Evolutionary conservation across 257 asterid species (phyloP).

Genomic region (Primulina huaijiensis): DNA sequence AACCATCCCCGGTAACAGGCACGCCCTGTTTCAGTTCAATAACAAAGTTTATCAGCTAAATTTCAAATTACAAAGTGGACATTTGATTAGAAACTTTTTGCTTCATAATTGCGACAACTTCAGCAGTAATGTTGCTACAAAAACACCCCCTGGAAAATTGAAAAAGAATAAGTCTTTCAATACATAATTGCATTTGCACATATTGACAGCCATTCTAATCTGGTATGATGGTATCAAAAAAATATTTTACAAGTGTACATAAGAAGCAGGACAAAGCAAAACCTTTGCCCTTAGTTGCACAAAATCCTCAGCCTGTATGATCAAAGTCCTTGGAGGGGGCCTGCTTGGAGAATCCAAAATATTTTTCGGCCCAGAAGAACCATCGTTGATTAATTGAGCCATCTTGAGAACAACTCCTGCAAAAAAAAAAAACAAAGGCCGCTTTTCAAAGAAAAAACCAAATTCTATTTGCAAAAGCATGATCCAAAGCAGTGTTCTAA

Average conservation of each 20-base stretch:
- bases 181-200: not conserved
- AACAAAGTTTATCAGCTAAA: slow-evolving; percentile 10
- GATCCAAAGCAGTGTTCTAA: not conserved
- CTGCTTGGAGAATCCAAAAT: slow-evolving; percentile 45
- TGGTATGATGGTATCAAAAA: slow-evolving; percentile 6
- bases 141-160: slow-evolving; percentile 20
- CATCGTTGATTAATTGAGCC: slow-evolving; percentile 70
- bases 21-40: slow-evolving; percentile 63
- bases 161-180: not conserved
- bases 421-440: slow-evolving; percentile 23
- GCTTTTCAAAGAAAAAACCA: not conserved
- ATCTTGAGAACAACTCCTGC: slow-evolving; percentile 87
- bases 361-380: slow-evolving; percentile 58
- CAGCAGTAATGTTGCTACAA: not conserved
- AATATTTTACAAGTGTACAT: not conserved
- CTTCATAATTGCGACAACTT: not conserved
- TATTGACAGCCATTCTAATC: no score
- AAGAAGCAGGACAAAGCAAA: slow-evolving; percentile 3
- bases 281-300: slow-evolving; percentile 97
- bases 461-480: not conserved
- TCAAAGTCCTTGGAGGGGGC: slow-evolving; percentile 59
- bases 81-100: slow-evolving; percentile 15
- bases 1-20: slow-evolving; percentile 58
- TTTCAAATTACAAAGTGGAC: not conserved
- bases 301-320: slow-evolving; percentile 74